Base-by-base conservation (phyloP, 2,329 filamentous ascomycete species). In the Ceratocystis cacaofunesta region DNA sequence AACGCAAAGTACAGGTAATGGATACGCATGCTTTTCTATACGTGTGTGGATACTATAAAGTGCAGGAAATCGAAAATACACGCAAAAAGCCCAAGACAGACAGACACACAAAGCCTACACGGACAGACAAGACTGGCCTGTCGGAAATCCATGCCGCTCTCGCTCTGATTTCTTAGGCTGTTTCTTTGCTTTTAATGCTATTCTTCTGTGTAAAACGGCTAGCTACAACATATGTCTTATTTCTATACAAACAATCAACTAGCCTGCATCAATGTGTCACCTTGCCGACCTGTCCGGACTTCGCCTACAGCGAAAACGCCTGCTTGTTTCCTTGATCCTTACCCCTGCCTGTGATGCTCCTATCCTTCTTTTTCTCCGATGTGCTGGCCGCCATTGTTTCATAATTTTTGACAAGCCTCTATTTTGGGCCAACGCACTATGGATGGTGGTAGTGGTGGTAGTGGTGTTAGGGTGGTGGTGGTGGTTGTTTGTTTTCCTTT, bases 221-320 rank as follows among this genome's bases (percentile, higher is more conserved):
- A 12, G 32, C 32, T 12, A 36, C 32, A 36, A 12, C 32, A 36
- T 36, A 36, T 36, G 32, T 36, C 32, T 36, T 36, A 12, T 36
- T 36, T 36, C 32, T 36, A 36, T 48, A 19, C n/a, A 48, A 17
- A 48, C 17, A 48, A 48, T 17, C 44, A n/a, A 7, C 46, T 12
- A 50, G 19, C 19, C 48, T 15, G 25, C 48, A 48, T 48, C 48
- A 58, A 36, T 32, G 52, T 58, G 52, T 58, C 52, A 58, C 52
- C 52, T 58, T 58, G 52, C 52, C 52, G 52, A 58, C 52, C 52
- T 58, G 52, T 58, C 52, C 52, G 52, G 52, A 58, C 52, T 58
- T 58, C 52, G 52, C 52, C 52, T 58, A 58, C 52, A 58, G 52
- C 52, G 52, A 58, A 58, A 58, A 58, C 28, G 52, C 52, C 28